Percentiles rank a stretch among this genome's conserved stretches.
phyloP scores from a whole-genome alignment of 257 asterid genomes.

The Orobanche coerulescens region DNA sequence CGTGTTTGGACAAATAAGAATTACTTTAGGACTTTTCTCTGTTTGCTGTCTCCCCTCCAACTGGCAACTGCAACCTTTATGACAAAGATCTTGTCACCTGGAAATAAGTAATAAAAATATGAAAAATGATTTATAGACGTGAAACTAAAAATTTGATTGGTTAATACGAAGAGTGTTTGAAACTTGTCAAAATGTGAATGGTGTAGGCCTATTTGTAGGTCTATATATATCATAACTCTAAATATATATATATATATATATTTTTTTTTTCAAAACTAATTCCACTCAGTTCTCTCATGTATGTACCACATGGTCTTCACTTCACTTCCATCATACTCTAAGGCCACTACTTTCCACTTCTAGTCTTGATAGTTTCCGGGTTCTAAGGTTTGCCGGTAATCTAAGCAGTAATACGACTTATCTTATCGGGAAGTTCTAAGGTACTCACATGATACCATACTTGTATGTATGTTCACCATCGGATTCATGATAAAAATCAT shows the following conservation, averaged over 20 bases:
- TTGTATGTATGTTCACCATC: too few species aligned
- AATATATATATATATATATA: too few species aligned
- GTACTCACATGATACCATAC: too few species aligned
- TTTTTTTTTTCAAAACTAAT: too few species aligned
- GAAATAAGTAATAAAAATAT: conserved; percentile 12
- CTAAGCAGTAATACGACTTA: not conserved
- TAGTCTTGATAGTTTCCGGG: conserved; percentile 9
- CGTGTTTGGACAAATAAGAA: conserved; percentile 17
- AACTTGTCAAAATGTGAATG: too few species aligned
- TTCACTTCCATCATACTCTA: conserved; percentile 24
- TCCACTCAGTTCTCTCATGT: conserved; percentile 16
- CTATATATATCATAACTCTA: too few species aligned
- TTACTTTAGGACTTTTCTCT: conserved; percentile 24
- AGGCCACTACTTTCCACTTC: conserved; percentile 16
- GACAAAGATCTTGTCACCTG: conserved; percentile 27
- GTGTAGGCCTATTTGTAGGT: too few species aligned
- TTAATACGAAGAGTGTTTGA: too few species aligned
- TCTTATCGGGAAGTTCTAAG: conserved; percentile 9
- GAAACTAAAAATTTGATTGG: too few species aligned
- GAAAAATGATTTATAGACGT: too few species aligned
- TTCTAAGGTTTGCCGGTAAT: conserved; percentile 4
- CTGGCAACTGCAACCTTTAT: conserved; percentile 8
- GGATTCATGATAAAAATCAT: too few species aligned
- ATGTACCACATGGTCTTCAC: conserved; percentile 17
- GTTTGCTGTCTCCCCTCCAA: conserved; percentile 19